Evolutionary conservation across 2,329 filamentous ascomycete species (phyloP).

Genomic region (Epichloe uncinata): DNA sequence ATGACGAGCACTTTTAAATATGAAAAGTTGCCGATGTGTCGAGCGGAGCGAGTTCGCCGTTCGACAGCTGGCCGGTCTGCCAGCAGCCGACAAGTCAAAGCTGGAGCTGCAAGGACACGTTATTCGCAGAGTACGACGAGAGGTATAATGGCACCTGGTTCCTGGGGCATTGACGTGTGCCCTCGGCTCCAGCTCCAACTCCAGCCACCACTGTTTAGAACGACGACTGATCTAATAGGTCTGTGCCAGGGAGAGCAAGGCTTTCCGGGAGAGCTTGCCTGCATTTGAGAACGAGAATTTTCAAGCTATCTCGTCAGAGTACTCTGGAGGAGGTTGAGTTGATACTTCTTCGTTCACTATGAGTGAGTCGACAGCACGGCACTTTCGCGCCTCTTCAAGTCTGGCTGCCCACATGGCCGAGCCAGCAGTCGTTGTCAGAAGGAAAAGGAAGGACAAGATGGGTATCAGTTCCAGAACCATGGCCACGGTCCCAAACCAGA

Average conservation of each 20-base stretch:
- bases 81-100: not conserved
- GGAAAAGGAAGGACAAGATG: slow-evolving; percentile 83
- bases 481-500: slow-evolving; percentile 83
- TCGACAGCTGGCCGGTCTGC: not conserved
- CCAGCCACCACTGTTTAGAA: no score
- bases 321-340: slow-evolving; percentile 14
- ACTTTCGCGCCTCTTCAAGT: slow-evolving; percentile 47
- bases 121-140: not conserved
- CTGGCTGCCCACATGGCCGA: slow-evolving; percentile 76
- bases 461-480: slow-evolving; percentile 80
- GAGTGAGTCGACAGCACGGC: slow-evolving; percentile 6
- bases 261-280: not conserved
- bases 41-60: not conserved
- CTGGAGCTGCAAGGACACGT: not conserved
- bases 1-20: not conserved
- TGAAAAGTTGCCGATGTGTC: not conserved
- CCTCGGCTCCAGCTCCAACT: not conserved
- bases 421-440: slow-evolving; percentile 75
- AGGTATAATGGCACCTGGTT: not conserved
- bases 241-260: not conserved
- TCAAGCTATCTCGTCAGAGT: slow-evolving; percentile 14
- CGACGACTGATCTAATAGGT: not conserved
- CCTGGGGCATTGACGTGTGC: not conserved
- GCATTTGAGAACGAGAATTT: not conserved
- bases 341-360: slow-evolving; percentile 8